Evolutionary conservation across 2,329 filamentous ascomycete genomes (phyloP), one percentile per base, ranked within the genome.

Genomic region (Thielaviopsis punctulata): DNA sequence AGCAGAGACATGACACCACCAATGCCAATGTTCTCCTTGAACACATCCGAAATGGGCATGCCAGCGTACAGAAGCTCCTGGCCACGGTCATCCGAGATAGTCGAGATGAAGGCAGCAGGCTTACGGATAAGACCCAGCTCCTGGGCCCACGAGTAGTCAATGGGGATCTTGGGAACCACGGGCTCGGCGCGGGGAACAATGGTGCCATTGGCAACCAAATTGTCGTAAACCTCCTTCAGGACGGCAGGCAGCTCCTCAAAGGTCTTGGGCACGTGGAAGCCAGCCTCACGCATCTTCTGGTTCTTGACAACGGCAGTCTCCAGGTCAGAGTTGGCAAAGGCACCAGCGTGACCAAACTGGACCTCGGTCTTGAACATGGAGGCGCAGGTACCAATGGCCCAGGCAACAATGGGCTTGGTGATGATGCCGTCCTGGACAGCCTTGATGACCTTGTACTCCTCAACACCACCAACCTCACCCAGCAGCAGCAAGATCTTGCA

Each of bases 321-420:
- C 62, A 98, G 87, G 72, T 95, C 86, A 55, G 92, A 98, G 81
- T 98, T 98, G 77, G 92, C 92, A 61, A 95, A 95, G 52, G 92
- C 88, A 72, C 92, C 92, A 63, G 92, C 92, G 75, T 98, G 92
- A 64, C 92, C 92, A 73, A 98, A 98, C 71, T 98, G 92, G 45
- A 98, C 92, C 76, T 98, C 92, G 41, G 92, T 98, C 83, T 95
- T 96, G 77, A 98, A 94, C 88, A 98, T 92, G 78, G 86, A 90
- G 58, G 92, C 92, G 70, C 93, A 95, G 62, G 92, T 98, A 76
- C 92, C 92, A 64, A 98, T 98, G 60, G 92, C 92, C 92, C 92
- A 98, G 44, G 92, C 92, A 56, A 98, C 89, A 64, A 98, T 92
- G 63, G 92, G 92, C 82, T 98, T 98, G 68, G 84, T 98, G 68